phyloP scores from a whole-genome alignment of 805 yeast species.

The Metschnikowia gelsemii region DNA sequence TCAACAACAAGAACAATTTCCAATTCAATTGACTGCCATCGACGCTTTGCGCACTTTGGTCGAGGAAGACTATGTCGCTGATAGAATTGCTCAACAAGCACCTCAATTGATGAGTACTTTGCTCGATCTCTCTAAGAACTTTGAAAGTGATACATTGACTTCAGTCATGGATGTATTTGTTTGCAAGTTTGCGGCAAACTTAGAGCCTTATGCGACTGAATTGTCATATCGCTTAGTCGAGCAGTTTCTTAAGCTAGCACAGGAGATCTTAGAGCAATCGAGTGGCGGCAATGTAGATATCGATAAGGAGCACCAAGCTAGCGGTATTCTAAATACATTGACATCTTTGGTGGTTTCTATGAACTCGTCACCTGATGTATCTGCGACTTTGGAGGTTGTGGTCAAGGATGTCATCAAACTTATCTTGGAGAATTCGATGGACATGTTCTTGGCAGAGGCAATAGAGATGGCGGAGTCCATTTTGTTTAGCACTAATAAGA shows the following conservation, averaged over 20 bases:
- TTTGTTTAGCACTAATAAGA: slow-evolving; percentile 51
- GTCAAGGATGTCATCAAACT: slow-evolving; percentile 34
- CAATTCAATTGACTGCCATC: slow-evolving; percentile 51
- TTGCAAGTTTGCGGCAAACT: slow-evolving; percentile 41
- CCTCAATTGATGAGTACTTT: slow-evolving; percentile 46
- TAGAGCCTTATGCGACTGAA: slow-evolving; percentile 54
- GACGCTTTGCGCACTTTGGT: slow-evolving; percentile 51
- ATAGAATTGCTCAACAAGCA: slow-evolving; percentile 41
- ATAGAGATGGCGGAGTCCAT: slow-evolving; percentile 52
- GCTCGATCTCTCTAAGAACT: slow-evolving; percentile 44
- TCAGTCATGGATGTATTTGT: slow-evolving; percentile 47
- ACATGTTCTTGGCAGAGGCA: slow-evolving; percentile 37
- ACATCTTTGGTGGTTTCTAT: slow-evolving; percentile 44
- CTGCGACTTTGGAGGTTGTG: slow-evolving; percentile 33
- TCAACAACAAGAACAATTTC: slow-evolving; percentile 44
- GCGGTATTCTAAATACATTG: slow-evolving; percentile 43
- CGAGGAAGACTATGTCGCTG: slow-evolving; percentile 41
- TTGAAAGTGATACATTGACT: slow-evolving; percentile 45
- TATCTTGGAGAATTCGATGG: slow-evolving; percentile 41
- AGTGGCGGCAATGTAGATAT: slow-evolving; percentile 16
- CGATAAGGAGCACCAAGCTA: slow-evolving; percentile 46
- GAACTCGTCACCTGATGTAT: slow-evolving; percentile 41
- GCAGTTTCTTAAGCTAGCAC: slow-evolving; percentile 70
- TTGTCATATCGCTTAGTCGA: slow-evolving; percentile 57
- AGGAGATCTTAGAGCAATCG: slow-evolving; percentile 45